Conservation (phyloP, 208 protist species). For the Naegleria fowleri region DNA sequence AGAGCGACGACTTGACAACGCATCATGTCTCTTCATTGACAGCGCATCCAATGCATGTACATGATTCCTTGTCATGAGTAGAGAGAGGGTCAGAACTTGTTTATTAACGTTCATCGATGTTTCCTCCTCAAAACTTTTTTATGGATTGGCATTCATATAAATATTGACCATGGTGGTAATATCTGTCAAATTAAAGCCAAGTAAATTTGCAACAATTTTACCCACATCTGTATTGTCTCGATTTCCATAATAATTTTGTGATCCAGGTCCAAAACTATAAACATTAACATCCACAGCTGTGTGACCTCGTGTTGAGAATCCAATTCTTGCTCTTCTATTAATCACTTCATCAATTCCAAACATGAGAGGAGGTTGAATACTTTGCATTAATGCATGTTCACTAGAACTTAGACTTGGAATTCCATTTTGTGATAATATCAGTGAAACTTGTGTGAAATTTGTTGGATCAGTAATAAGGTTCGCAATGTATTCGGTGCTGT, state of each 20-base stretch:
- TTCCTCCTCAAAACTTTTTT: too few species aligned
- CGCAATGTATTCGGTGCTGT: not conserved
- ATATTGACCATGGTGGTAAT: not conserved
- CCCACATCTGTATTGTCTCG: not conserved
- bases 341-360: not conserved
- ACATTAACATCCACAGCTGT: slow-evolving; percentile 10
- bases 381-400: not conserved
- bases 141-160: not conserved
- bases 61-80: too few species aligned
- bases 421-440: not conserved
- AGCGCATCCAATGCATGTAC: too few species aligned
- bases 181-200: not conserved
- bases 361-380: not conserved
- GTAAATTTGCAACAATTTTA: not conserved
- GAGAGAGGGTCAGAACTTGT: too few species aligned
- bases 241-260: not conserved
- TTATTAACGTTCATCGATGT: too few species aligned
- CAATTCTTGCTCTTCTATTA: not conserved
- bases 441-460: not conserved
- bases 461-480: not conserved
- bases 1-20: too few species aligned
- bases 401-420: not conserved
- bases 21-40: too few species aligned
- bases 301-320: not conserved
- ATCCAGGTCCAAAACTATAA: not conserved